Conservation (phyloP, 768 basidiomycete genomes). For the Mycena venus region DNA sequence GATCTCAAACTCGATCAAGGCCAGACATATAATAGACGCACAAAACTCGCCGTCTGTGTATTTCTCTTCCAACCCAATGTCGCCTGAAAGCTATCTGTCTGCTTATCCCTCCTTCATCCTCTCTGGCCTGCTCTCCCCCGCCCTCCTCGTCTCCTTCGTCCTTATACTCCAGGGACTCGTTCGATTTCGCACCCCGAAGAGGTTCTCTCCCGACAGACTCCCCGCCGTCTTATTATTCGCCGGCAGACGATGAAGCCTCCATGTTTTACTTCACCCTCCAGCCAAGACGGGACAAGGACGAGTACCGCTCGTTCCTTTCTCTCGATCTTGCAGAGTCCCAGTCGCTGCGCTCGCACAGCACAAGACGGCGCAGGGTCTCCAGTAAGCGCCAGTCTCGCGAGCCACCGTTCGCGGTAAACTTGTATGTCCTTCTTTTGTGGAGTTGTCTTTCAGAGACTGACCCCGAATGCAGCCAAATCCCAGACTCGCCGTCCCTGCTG, state of each 20-base stretch:
- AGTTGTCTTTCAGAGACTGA: background rate
- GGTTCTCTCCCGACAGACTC: conserved; percentile 35
- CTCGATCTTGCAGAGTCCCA: conserved; percentile 62
- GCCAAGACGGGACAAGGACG: conserved; percentile 43
- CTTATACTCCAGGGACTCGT: conserved; percentile 17
- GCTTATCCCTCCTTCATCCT: conserved; percentile 49
- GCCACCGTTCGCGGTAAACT: conserved; percentile 18
- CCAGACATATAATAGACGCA: background rate
- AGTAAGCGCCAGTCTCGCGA: conserved; percentile 1
- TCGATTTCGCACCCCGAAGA: conserved; percentile 24
- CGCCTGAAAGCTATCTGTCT: background rate
- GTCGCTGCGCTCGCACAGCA: conserved; percentile 41
- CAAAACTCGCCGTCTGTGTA: background rate
- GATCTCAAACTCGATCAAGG: background rate
- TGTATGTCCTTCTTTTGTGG: background rate
- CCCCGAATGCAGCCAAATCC: conserved; percentile 13
- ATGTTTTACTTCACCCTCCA: conserved; percentile 55
- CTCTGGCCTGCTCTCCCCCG: conserved; percentile 54
- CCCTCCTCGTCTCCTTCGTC: conserved; percentile 26
- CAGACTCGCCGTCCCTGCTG: background rate
- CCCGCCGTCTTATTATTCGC: conserved; percentile 24
- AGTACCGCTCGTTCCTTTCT: conserved; percentile 61
- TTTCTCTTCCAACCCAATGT: background rate
- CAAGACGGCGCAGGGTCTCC: conserved; percentile 46
- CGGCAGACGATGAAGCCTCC: conserved; percentile 38